Evolutionary conservation across 305 asterid genomes (phyloP).

Genomic region (Fraxinus baroniana): DNA sequence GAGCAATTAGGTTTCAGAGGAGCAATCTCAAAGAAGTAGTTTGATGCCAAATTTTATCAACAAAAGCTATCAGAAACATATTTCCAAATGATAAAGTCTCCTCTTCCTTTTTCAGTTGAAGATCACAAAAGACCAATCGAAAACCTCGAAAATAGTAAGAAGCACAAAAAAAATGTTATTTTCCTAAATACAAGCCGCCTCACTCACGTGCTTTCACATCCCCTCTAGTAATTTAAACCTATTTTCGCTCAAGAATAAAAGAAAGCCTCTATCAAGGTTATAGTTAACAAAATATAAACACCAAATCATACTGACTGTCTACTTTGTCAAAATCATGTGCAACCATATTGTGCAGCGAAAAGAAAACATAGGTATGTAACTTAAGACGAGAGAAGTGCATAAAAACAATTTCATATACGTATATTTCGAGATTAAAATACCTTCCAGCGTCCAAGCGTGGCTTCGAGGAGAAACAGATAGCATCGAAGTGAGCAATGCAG

Average conservation of each 20-base stretch:
- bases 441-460: constrained; percentile 86
- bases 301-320: not conserved
- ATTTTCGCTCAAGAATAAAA: not conserved
- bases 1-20: not conserved
- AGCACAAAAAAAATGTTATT: not conserved
- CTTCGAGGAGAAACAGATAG: constrained; percentile 76
- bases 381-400: not conserved
- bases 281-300: not conserved
- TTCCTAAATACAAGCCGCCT: not conserved
- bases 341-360: not conserved
- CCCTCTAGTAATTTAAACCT: not conserved
- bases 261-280: not conserved
- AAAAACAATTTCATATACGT: not conserved
- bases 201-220: not conserved
- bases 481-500: constrained; percentile 87
- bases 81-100: not conserved
- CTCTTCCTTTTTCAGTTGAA: not conserved
- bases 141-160: not conserved
- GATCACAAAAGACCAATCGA: not conserved
- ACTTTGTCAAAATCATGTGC: not conserved
- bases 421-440: constrained; percentile 31
- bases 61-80: constrained; percentile 2
- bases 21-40: not conserved
- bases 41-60: not conserved
- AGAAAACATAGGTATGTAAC: not conserved